These are phyloP conservation scores for Leishmania braziliensis DNA, from an alignment of 208 protist genomes.

Conservation along the genomic window DNA sequence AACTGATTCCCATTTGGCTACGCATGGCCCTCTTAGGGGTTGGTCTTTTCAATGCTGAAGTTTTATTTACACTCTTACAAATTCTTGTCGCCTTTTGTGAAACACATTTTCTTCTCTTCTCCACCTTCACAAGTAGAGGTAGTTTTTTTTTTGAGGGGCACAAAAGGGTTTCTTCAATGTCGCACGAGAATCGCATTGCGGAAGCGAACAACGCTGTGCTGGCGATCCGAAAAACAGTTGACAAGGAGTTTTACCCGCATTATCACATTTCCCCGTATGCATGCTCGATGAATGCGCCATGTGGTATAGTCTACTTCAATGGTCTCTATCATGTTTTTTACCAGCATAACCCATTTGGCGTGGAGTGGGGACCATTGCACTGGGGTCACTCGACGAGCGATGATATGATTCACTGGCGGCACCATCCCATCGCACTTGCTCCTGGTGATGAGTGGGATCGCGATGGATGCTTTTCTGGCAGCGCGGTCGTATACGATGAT, in stretches of 20 bases:
- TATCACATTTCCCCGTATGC: slow-evolving; percentile 65
- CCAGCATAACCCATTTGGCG: slow-evolving; percentile 49
- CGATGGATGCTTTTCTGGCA: slow-evolving; percentile 60
- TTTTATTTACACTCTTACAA: too few relatives aligned
- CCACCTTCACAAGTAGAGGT: too few relatives aligned
- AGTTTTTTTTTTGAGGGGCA: too few relatives aligned
- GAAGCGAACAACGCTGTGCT: slow-evolving; percentile 56
- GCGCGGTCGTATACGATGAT: slow-evolving; percentile 48
- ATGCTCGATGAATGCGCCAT: slow-evolving; percentile 56
- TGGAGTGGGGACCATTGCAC: slow-evolving; percentile 59
- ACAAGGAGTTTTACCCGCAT: slow-evolving; percentile 50
- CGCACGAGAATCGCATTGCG: slow-evolving; percentile 42
- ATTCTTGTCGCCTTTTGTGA: too few relatives aligned
- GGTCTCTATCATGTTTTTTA: slow-evolving; percentile 66
- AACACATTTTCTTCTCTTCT: too few relatives aligned
- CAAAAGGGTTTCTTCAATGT: slow-evolving; percentile 16
- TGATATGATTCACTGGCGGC: slow-evolving; percentile 51
- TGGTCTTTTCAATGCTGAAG: too few relatives aligned
- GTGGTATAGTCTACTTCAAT: slow-evolving; percentile 53
- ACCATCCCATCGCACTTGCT: slow-evolving; percentile 57
- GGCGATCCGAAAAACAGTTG: slow-evolving; percentile 34
- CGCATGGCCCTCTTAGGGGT: too few relatives aligned
- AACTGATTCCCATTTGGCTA: too few relatives aligned
- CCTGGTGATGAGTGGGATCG: slow-evolving; percentile 69
- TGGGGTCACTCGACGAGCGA: slow-evolving; percentile 50